A percentile compares a stretch with the other conserved stretches of the same genome.
Conservation (phyloP, 192 early-diverging fungal species). For the Entophlyctis luteolus region DNA sequence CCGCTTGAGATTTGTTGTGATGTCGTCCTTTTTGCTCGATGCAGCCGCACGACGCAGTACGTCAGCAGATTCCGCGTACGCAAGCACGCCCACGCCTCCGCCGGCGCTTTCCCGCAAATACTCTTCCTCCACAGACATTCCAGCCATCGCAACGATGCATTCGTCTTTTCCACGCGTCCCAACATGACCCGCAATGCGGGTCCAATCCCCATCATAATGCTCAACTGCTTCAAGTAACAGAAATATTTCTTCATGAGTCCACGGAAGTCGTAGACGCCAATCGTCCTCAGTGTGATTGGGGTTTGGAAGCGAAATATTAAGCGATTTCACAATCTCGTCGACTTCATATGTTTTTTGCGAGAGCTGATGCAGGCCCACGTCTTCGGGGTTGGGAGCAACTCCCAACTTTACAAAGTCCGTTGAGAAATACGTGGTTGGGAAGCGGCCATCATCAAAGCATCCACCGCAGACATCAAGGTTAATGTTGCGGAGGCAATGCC, state of each 20-base stretch:
- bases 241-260: slow-evolving; percentile 86
- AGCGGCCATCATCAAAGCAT: slow-evolving; percentile 90
- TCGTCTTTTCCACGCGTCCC: slow-evolving; percentile 87
- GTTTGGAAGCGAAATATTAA: not conserved
- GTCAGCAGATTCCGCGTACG: not conserved
- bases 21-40: too few species aligned
- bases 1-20: not conserved
- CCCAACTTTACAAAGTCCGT: slow-evolving; percentile 79
- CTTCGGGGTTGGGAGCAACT: not conserved
- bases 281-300: not conserved
- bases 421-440: slow-evolving; percentile 73
- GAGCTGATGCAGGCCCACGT: not conserved
- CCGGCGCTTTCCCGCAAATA: slow-evolving; percentile 49
- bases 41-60: too few species aligned
- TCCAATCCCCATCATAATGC: slow-evolving; percentile 92
- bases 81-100: slow-evolving; percentile 63
- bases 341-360: not conserved
- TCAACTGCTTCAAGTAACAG: slow-evolving; percentile 89
- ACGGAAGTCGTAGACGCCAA: slow-evolving; percentile 44
- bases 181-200: slow-evolving; percentile 84
- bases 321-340: not conserved
- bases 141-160: slow-evolving; percentile 80
- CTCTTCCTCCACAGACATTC: slow-evolving; percentile 84
- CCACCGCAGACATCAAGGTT: slow-evolving; percentile 75
- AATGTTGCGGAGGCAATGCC: slow-evolving; percentile 21